These are phyloP conservation scores for Suaeda aralocaspica DNA, from an alignment of 148 eudicot genomes.

Conservation along the genomic window DNA sequence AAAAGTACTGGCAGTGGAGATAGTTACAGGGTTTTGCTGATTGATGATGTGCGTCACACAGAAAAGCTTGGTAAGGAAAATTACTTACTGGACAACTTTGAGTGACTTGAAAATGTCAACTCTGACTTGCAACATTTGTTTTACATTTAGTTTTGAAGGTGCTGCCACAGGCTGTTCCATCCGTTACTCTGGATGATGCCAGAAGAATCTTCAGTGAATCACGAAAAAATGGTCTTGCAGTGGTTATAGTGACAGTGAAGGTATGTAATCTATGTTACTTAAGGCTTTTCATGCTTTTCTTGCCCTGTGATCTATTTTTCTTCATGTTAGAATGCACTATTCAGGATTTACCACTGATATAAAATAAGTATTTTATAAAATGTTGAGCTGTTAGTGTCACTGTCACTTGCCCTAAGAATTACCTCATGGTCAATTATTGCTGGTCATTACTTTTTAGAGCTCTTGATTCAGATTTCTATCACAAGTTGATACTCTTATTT, in stretches of 20 bases:
- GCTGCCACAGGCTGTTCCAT: slow-evolving; percentile 38
- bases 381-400: not conserved
- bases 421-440: not conserved
- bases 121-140: slow-evolving; percentile 12
- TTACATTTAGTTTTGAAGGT: slow-evolving; percentile 34
- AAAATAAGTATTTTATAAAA: too few relatives aligned
- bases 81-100: not conserved
- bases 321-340: not conserved
- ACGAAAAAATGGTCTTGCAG: slow-evolving; percentile 33
- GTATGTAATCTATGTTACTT: slow-evolving; percentile 14
- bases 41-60: slow-evolving; percentile 41
- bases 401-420: too few relatives aligned
- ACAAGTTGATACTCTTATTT: not conserved
- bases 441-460: too few relatives aligned
- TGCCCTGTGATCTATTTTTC: not conserved
- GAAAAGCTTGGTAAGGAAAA: slow-evolving; percentile 31
- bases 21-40: slow-evolving; percentile 37
- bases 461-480: not conserved
- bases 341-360: not conserved
- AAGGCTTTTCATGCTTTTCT: not conserved
- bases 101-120: not conserved
- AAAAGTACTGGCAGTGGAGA: slow-evolving; percentile 37
- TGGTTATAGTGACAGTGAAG: slow-evolving; percentile 41
- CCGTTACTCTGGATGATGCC: slow-evolving; percentile 41
- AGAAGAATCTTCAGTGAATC: slow-evolving; percentile 36